phyloP scores from a whole-genome alignment of 768 basidiomycete species.

The Lyophyllum atratum region DNA sequence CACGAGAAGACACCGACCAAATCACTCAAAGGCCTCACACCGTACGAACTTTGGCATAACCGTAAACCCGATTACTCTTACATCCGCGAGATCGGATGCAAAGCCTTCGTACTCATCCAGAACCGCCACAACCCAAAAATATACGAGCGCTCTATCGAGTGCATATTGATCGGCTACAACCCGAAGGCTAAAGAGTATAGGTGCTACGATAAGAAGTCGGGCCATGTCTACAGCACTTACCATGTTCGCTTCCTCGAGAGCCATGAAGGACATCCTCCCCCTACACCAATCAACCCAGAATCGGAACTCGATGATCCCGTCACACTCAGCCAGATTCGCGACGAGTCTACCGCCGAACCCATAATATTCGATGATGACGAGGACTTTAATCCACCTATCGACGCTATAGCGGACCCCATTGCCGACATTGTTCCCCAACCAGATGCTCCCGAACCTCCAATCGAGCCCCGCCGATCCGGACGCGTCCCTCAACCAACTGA shows the following conservation, averaged over 20 bases:
- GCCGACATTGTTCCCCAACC: background rate
- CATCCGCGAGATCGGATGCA: constrained; percentile 34
- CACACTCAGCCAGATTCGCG: background rate
- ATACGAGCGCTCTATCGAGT: constrained; percentile 25
- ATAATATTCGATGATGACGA: background rate
- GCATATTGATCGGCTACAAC: constrained; percentile 39
- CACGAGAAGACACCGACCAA: constrained; percentile 7
- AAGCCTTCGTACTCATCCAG: constrained; percentile 33
- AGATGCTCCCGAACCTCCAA: background rate
- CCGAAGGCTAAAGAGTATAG: constrained; percentile 32
- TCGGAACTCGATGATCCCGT: background rate
- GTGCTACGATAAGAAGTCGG: constrained; percentile 25
- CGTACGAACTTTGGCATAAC: constrained; percentile 23
- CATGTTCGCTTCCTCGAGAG: constrained; percentile 29
- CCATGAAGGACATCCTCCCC: constrained; percentile 9
- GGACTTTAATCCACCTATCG: background rate
- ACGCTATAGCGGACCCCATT: background rate
- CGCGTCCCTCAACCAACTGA: background rate
- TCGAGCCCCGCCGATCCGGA: background rate
- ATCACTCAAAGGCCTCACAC: constrained; percentile 11
- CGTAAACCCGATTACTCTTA: constrained; percentile 27
- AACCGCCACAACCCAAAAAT: constrained; percentile 32
- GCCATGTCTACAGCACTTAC: constrained; percentile 20
- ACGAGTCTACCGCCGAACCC: background rate
- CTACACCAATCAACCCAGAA: background rate